Conservation (phyloP, 176 grass and related monocot species). For the Musa itinerans region DNA sequence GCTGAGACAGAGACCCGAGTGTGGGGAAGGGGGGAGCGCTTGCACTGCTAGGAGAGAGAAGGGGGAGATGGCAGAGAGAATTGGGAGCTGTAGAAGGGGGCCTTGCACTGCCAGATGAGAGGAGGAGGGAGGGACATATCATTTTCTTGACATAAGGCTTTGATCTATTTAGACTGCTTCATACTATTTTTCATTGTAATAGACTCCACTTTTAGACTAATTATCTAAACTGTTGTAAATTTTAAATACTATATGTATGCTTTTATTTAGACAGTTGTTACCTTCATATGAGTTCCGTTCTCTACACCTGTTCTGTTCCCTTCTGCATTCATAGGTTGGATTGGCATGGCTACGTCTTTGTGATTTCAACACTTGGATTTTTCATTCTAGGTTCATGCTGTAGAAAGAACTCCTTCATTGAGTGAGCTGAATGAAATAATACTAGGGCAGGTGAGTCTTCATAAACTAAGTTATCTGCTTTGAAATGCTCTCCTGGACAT, state of each 20-base stretch:
- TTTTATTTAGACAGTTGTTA: background rate
- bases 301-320: background rate
- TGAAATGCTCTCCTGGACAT: slow-evolving; percentile 7
- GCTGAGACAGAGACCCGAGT: too few species aligned
- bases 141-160: too few species aligned
- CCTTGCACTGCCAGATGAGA: too few species aligned
- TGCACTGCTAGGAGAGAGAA: too few species aligned
- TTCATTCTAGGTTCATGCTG: slow-evolving; percentile 71
- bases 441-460: slow-evolving; percentile 75
- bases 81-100: too few species aligned
- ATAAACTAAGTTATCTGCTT: slow-evolving; percentile 13
- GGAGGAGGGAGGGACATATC: too few species aligned
- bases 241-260: slow-evolving; percentile 3
- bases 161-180: too few species aligned
- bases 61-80: too few species aligned
- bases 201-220: background rate
- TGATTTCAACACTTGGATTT: slow-evolving; percentile 13
- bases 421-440: slow-evolving; percentile 98
- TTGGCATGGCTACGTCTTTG: background rate
- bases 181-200: too few species aligned
- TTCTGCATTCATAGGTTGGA: background rate
- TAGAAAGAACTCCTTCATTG: slow-evolving; percentile 94
- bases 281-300: background rate
- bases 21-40: too few species aligned
- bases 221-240: slow-evolving; percentile 8